phyloP scores from a whole-genome alignment of 768 basidiomycete genomes.

The Tricholomella constricta region DNA sequence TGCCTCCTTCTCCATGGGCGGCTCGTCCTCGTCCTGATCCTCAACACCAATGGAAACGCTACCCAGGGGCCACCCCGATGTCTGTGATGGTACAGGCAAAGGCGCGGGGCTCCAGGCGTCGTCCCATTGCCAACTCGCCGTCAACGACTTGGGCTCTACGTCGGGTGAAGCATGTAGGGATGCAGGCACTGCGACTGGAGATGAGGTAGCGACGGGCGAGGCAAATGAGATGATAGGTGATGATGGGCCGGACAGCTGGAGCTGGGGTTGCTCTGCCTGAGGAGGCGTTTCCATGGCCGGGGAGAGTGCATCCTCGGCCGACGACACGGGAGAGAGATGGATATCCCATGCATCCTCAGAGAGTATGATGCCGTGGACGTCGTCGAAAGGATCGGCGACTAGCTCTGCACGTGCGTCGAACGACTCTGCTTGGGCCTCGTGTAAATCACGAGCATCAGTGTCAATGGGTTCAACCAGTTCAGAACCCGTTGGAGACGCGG shows the following conservation, averaged over 20 bases:
- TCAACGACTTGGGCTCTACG: background rate
- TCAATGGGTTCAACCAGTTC: no score
- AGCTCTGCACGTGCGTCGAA: background rate
- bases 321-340: background rate
- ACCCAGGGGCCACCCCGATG: background rate
- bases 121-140: conserved; percentile 13
- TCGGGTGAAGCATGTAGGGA: background rate
- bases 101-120: conserved; percentile 12
- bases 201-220: background rate
- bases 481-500: background rate
- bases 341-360: background rate
- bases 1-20: background rate
- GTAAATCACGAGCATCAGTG: background rate
- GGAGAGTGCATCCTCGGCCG: background rate
- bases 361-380: conserved; percentile 4
- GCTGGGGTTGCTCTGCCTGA: background rate
- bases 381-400: conserved; percentile 15
- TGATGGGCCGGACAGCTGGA: background rate
- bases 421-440: background rate
- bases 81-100: background rate
- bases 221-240: background rate
- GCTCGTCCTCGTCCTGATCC: background rate
- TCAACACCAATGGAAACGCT: background rate
- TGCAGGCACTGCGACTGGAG: background rate
- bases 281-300: background rate